These are phyloP conservation scores for Clarireedia monteithiana DNA, from an alignment of 2,329 filamentous ascomycete genomes.

Conservation along the genomic window DNA sequence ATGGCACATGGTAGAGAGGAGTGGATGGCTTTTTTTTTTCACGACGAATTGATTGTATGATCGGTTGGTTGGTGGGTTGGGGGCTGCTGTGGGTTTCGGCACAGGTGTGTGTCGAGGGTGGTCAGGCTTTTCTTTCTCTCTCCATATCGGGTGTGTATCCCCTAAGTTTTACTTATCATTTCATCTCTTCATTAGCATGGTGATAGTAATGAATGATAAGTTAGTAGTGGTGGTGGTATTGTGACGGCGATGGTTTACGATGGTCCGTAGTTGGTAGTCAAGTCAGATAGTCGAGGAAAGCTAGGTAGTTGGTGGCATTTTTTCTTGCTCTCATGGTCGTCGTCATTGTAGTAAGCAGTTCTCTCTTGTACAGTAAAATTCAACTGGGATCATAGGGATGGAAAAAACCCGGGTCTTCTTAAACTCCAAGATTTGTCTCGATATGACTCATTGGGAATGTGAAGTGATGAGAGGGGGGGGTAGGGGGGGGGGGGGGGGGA, in stretches of 20 bases:
- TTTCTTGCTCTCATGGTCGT: background rate
- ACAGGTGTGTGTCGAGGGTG: background rate
- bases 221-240: background rate
- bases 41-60: background rate
- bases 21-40: slow-evolving; percentile 1
- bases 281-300: no score
- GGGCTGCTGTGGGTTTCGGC: background rate
- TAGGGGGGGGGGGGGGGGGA: no score
- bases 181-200: slow-evolving; percentile 2
- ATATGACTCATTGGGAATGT: no score
- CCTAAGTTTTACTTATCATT: background rate
- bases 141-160: background rate
- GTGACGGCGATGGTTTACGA: no score
- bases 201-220: background rate
- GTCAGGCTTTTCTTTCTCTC: slow-evolving; percentile 2
- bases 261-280: background rate
- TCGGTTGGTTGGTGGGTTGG: background rate
- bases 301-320: background rate
- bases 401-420: background rate
- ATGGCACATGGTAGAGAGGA: slow-evolving; percentile 1
- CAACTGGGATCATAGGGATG: background rate
- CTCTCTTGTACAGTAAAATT: slow-evolving; percentile 9
- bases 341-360: background rate
- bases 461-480: no score
- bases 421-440: no score